phyloP scores from a whole-genome alignment of 495 filamentous ascomycete genomes.

The Cudoniella acicularis region DNA sequence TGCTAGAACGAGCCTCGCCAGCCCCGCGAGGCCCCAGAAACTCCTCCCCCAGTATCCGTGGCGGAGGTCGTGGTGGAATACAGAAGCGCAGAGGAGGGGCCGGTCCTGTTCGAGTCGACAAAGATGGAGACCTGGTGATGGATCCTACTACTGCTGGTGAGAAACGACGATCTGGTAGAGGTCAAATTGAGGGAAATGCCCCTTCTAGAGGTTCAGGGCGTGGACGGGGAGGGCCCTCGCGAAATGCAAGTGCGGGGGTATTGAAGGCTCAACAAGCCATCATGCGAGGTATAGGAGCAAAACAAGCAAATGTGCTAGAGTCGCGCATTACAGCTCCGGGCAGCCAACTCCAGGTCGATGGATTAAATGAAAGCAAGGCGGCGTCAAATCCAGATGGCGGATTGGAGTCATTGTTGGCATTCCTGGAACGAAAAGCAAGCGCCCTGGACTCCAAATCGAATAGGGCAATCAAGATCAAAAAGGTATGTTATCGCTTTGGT shows the following conservation, averaged over 20 bases:
- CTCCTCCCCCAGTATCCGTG: slow-evolving; percentile 13
- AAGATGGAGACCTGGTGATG: slow-evolving; percentile 84
- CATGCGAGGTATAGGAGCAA: slow-evolving; percentile 25
- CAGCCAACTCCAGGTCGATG: slow-evolving; percentile 53
- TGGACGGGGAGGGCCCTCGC: slow-evolving; percentile 2
- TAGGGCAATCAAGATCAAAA: slow-evolving; percentile 64
- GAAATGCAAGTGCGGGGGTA: slow-evolving; percentile 21
- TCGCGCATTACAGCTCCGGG: slow-evolving; percentile 20
- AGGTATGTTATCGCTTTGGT: slow-evolving; percentile 65
- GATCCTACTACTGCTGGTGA: slow-evolving; percentile 41
- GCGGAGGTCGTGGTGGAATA: slow-evolving; percentile 55
- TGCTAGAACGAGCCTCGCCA: slow-evolving; percentile 10
- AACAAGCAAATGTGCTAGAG: slow-evolving; percentile 30
- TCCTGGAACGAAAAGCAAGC: slow-evolving; percentile 77
- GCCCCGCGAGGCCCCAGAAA: slow-evolving; percentile 21
- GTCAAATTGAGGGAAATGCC: slow-evolving; percentile 22
- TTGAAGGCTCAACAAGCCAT: slow-evolving; percentile 22
- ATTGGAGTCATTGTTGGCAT: slow-evolving; percentile 63
- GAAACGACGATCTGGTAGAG: slow-evolving; percentile 34
- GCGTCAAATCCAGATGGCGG: slow-evolving; percentile 66
- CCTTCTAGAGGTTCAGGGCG: slow-evolving; percentile 16
- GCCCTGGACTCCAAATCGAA: slow-evolving; percentile 46
- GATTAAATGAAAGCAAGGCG: slow-evolving; percentile 75
- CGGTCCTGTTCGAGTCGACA: slow-evolving; percentile 51
- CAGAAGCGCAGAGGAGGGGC: slow-evolving; percentile 54